These are phyloP conservation scores for Hirsutella minnesotensis DNA, from an alignment of 2,329 filamentous ascomycete genomes.

Conservation along the genomic window DNA sequence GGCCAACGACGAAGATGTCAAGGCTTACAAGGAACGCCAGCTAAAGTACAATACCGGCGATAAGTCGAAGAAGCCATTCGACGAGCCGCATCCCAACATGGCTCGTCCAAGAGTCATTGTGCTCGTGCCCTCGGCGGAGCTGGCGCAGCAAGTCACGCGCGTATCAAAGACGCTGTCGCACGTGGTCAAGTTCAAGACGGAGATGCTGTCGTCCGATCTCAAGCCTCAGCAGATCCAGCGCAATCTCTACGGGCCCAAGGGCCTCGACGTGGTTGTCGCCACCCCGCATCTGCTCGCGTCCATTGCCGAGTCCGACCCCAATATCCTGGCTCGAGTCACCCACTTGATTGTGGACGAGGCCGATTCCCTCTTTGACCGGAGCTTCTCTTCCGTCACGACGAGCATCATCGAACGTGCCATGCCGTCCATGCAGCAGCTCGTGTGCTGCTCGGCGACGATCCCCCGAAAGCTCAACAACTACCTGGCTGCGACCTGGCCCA, in stretches of 20 bases:
- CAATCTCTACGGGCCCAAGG: constrained; percentile 66
- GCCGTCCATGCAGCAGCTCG: constrained; percentile 72
- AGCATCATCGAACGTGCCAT: constrained; percentile 70
- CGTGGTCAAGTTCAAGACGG: constrained; percentile 74
- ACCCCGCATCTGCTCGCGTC: constrained; percentile 84
- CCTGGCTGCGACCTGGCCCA: constrained; percentile 69
- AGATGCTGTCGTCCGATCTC: constrained; percentile 67
- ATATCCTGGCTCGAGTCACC: constrained; percentile 80
- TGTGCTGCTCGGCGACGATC: constrained; percentile 94
- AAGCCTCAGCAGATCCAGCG: constrained; percentile 70
- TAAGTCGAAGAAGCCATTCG: constrained; percentile 52
- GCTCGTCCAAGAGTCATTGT: constrained; percentile 76
- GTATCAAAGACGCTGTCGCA: constrained; percentile 78
- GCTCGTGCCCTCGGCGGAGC: constrained; percentile 82
- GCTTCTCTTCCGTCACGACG: constrained; percentile 74
- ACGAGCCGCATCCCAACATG: constrained; percentile 60
- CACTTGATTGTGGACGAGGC: constrained; percentile 92
- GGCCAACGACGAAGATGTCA: constrained; percentile 43
- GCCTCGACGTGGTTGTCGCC: constrained; percentile 75
- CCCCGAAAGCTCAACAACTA: constrained; percentile 79
- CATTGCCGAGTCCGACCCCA: constrained; percentile 81
- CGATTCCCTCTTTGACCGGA: constrained; percentile 88
- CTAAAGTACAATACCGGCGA: constrained; percentile 27
- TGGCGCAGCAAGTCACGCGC: constrained; percentile 75
- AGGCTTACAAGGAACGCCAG: constrained; percentile 46